Evolutionary conservation across 192 early-diverging fungal species (phyloP), one percentile per base, ranked within the genome.

Genomic region (Jimgerdemannia flammicorona): DNA sequence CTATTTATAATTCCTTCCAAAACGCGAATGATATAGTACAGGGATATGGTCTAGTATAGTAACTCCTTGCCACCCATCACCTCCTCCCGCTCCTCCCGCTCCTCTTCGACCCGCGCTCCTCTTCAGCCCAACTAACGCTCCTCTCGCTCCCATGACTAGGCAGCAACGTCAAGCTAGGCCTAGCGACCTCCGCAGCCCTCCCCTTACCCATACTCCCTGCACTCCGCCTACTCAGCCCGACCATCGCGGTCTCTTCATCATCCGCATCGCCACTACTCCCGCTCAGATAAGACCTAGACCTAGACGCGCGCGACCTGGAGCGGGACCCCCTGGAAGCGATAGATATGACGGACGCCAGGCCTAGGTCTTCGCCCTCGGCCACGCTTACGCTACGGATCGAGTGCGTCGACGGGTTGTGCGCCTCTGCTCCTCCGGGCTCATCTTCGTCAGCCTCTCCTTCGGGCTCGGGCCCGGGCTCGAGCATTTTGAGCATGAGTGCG

Each of bases 401-500:
- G 8, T 2, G 14, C 49, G 14, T 59, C 14, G 49, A 14, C 6
- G 14, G 49, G 49, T 59, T 59, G 8, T 59, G 6, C 49, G 14
- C 14, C 49, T 54, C 11, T 11, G 11, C 11, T 54, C 49, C 11
- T 11, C 11, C 49, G 11, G 11, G 6, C 49, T 54, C 67, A 9
- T 68, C 67, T 17, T n/a, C 67, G 4, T 20, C 44, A 42, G 43
- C 77, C 44, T 69, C 78, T 10, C 74, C 74, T 67, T 75, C 66
- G 3, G 78, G 75, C 40, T 81, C 77, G 7, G 80, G 74, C 19
- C 81, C 66, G 71, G 80, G 85, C 3, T 81, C 86, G 44, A 88
- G 77, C 8, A 81, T 74, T 20, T 83, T 80, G 6, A 88, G 74
- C n/a, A 88, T 84, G 42, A 74, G 78, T 3, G 79, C 84, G 7